Conservation (phyloP, 768 basidiomycete species). For the Phylloporus sp. region DNA sequence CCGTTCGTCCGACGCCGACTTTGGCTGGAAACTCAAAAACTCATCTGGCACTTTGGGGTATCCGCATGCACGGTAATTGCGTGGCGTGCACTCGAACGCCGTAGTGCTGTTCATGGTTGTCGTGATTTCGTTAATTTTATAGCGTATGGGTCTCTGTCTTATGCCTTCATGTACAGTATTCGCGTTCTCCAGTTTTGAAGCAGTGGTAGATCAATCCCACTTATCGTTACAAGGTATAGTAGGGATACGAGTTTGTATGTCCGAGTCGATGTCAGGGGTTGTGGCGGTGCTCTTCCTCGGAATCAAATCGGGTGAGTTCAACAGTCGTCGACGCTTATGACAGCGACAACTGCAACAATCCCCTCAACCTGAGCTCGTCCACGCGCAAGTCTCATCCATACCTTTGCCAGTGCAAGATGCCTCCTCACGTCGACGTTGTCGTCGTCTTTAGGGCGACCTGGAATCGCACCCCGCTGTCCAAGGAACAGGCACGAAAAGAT, state of each 20-base stretch:
- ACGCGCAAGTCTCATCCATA: not conserved
- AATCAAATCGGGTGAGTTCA: too few relatives aligned
- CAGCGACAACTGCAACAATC: not conserved
- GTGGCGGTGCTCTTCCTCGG: not conserved
- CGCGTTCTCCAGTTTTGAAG: not conserved
- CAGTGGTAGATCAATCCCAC: not conserved
- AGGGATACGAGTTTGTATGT: too few relatives aligned
- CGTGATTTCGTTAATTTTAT: conserved; percentile 17
- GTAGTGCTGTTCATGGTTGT: conserved; percentile 3
- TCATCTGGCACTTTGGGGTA: conserved; percentile 3
- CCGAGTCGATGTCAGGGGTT: too few relatives aligned
- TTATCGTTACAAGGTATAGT: too few relatives aligned
- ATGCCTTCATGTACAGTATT: conserved; percentile 5
- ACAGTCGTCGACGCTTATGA: not conserved
- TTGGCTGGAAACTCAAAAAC: conserved; percentile 14
- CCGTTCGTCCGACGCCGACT: not conserved
- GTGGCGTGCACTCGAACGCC: conserved; percentile 6
- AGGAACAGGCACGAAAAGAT: conserved; percentile 58
- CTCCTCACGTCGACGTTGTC: conserved; percentile 67
- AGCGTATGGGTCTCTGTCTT: conserved; percentile 2
- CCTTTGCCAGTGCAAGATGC: conserved; percentile 23
- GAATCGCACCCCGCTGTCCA: conserved; percentile 39
- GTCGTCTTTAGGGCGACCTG: conserved; percentile 60
- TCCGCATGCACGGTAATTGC: not conserved
- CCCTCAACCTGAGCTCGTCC: conserved; percentile 2